A percentile compares a stretch with the other conserved stretches of the same genome.
phyloP scores from a whole-genome alignment of 768 basidiomycete genomes.

The Pseudohyphozyma bogoriensis region DNA sequence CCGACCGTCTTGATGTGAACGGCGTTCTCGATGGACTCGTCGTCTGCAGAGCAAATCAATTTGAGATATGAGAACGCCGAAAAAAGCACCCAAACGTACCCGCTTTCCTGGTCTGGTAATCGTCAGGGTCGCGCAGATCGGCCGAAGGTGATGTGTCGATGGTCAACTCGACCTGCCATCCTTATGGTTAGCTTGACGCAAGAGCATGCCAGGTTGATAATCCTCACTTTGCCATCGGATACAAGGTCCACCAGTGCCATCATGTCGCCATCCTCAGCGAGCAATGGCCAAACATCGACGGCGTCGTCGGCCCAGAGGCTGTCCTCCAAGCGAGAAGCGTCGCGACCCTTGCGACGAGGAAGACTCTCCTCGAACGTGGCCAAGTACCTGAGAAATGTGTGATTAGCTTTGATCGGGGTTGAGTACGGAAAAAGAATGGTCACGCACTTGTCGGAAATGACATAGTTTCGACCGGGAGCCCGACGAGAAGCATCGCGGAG shows the following conservation, averaged over 20 bases:
- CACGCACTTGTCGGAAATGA: conserved; percentile 60
- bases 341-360: conserved; percentile 41
- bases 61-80: not conserved
- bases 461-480: conserved; percentile 60
- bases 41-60: conserved; percentile 45
- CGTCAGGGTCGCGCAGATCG: conserved; percentile 34
- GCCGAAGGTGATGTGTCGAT: conserved; percentile 54
- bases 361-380: not conserved
- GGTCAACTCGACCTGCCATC: conserved; percentile 55
- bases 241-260: conserved; percentile 66
- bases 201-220: not conserved
- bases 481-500: conserved; percentile 50
- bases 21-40: conserved; percentile 69
- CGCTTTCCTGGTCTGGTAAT: conserved; percentile 81
- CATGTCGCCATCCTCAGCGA: conserved; percentile 69
- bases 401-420: conserved; percentile 14
- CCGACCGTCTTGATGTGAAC: no score
- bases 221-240: conserved; percentile 66
- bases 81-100: conserved; percentile 47
- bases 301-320: conserved; percentile 45
- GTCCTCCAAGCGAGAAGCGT: conserved; percentile 46
- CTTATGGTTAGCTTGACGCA: not conserved
- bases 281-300: conserved; percentile 68
- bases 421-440: no score
- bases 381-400: conserved; percentile 1